phyloP scores from a whole-genome alignment of 108 stramenopile species.

The Aurantiochytrium sp. region DNA sequence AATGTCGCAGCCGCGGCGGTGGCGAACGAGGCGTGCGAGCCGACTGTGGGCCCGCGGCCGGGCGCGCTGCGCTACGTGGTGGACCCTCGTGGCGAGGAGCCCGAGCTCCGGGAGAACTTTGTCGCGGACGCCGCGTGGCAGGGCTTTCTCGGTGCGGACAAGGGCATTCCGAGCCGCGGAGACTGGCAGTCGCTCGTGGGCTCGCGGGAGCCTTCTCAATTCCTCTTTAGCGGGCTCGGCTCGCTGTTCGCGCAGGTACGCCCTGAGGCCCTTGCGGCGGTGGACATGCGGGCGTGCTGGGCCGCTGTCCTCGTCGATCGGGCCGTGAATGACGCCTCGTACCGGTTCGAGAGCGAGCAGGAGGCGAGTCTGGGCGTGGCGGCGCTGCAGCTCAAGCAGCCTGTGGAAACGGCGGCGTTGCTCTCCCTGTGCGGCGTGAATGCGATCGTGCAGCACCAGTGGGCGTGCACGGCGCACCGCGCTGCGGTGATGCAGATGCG shows the following conservation, averaged over 20 bases:
- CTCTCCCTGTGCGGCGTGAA: constrained; percentile 19
- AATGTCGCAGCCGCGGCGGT: background rate
- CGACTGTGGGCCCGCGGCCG: background rate
- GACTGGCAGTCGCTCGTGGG: background rate
- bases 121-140: background rate
- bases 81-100: background rate
- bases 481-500: background rate
- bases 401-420: background rate
- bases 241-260: background rate
- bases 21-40: background rate
- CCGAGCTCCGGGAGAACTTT: background rate
- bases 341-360: background rate
- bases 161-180: background rate
- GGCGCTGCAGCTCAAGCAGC: background rate
- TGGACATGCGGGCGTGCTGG: background rate
- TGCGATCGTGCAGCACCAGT: background rate
- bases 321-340: background rate
- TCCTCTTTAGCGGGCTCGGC: background rate
- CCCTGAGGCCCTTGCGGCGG: background rate
- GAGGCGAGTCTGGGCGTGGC: background rate
- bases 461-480: background rate
- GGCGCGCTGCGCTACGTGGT: background rate
- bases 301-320: background rate
- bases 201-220: background rate
- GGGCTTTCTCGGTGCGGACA: background rate